These are phyloP conservation scores for Rhododendron griersonianum DNA, from an alignment of 148 eudicot genomes.

Conservation along the genomic window DNA sequence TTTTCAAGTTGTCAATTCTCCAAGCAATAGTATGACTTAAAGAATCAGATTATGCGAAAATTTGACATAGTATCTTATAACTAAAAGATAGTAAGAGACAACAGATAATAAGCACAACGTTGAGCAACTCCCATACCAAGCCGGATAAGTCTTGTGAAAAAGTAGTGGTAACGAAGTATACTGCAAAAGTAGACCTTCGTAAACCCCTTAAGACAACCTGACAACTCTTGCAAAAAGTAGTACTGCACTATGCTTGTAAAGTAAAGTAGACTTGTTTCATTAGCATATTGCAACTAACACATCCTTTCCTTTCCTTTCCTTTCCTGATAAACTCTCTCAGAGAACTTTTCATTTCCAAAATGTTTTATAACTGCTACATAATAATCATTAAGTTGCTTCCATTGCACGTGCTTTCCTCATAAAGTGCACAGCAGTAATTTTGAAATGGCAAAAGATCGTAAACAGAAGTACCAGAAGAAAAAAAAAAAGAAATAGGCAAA, in stretches of 20 bases:
- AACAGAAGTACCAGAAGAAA: not conserved
- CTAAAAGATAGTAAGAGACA: not conserved
- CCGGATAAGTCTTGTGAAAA: not conserved
- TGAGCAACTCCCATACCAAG: not conserved
- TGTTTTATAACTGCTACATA: not conserved
- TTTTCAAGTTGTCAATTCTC: not conserved
- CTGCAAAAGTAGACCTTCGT: not conserved
- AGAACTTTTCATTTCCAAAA: not conserved
- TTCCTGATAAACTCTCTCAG: not conserved
- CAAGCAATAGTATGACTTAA: too few species aligned
- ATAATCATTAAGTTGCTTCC: not conserved
- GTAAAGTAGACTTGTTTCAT: not conserved
- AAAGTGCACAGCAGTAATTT: not conserved
- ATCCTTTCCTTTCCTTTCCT: not conserved
- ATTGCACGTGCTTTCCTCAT: not conserved
- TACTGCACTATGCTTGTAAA: not conserved
- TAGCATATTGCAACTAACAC: not conserved
- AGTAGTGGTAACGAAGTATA: not conserved
- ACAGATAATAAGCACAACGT: not conserved
- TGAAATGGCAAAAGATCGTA: not conserved
- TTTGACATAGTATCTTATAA: not conserved
- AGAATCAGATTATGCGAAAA: not conserved
- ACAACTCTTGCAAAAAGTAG: not conserved
- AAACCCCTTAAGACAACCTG: not conserved
- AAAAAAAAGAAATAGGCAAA: not conserved